Evolutionary conservation across 2,329 filamentous ascomycete genomes (phyloP), one percentile per base, ranked within the genome.

Genomic region (Gaeumannomyces sp.): DNA sequence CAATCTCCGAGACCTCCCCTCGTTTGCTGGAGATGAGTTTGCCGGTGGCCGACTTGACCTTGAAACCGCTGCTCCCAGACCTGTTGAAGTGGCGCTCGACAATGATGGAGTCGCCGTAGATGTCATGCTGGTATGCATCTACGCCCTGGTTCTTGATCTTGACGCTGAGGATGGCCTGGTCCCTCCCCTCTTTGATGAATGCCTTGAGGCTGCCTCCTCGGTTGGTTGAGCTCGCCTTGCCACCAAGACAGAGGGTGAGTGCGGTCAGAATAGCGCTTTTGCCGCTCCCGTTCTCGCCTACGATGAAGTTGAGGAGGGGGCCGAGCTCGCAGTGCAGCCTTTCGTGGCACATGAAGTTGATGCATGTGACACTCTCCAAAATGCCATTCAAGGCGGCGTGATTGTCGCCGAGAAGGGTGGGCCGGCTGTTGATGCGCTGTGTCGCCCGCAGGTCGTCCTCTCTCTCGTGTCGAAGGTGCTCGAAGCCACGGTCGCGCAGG

Each of bases 181-280:
- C 91, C 68, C 87, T 82, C 50, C 93, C 94, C 73, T 95, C 89
- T 73, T 96, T 98, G 76, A 99, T 92, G 72, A 98, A 77, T 66
- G 85, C 91, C 76, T 96, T 96, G 31, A 99, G 79, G 71, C 89
- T 96, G 63, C 91, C 90, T 56, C 93, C 95, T 68, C 95, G 90
- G 72, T 98, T 98, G 4, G 95, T 98, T 22, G 91, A 87, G 64
- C 92, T 92, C 2, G 95, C 93, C 76, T 97, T 98, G 27, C 91
- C 94, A 66, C 95, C 95, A n/a, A 99, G 82, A 72, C 95, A 98
- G 45, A 99, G 83, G 0, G 93, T 97, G 68, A 99, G 86, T 5
- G 93, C 95, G 0, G 95, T 98, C 33, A 99, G 79, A 19, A 98
- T 90, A 3, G 95, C 95, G 75, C 95, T 99, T 79, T 99, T 99